These are phyloP conservation scores for Penicillium sp. DNA, from an alignment of 2,329 filamentous ascomycete genomes.

Conservation along the genomic window DNA sequence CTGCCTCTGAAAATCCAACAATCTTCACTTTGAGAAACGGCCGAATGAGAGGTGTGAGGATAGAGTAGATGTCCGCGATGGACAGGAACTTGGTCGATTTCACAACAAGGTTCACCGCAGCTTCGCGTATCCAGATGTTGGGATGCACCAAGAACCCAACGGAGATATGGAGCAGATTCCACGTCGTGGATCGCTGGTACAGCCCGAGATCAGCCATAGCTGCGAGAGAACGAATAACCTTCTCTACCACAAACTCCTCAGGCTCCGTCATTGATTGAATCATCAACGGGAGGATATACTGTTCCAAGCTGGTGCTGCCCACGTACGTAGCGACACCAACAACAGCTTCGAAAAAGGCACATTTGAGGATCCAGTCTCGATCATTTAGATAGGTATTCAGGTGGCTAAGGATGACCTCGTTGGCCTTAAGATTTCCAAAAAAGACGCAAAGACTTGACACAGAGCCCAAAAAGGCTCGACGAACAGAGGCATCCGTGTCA, in stretches of 20 bases:
- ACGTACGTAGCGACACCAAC: slow-evolving; percentile 90
- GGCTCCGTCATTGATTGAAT: slow-evolving; percentile 88
- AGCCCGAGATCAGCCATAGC: slow-evolving; percentile 85
- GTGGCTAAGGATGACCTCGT: slow-evolving; percentile 94
- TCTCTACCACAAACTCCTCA: slow-evolving; percentile 91
- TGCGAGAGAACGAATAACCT: slow-evolving; percentile 80
- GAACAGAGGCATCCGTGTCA: slow-evolving; percentile 79
- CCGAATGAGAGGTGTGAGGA: slow-evolving; percentile 73
- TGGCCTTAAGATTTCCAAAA: slow-evolving; percentile 85
- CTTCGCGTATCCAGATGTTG: slow-evolving; percentile 91
- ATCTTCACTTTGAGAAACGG: slow-evolving; percentile 77
- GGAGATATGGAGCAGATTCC: slow-evolving; percentile 82
- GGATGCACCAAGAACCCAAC: slow-evolving; percentile 88
- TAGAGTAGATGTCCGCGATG: slow-evolving; percentile 75
- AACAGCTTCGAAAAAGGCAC: slow-evolving; percentile 92
- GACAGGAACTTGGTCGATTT: slow-evolving; percentile 73
- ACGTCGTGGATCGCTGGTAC: slow-evolving; percentile 77
- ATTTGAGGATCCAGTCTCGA: slow-evolving; percentile 92
- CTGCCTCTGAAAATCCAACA: slow-evolving; percentile 66
- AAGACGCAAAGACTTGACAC: slow-evolving; percentile 92
- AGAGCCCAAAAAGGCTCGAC: slow-evolving; percentile 84
- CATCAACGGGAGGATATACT: slow-evolving; percentile 95
- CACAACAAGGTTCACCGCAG: slow-evolving; percentile 78
- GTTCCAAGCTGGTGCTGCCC: slow-evolving; percentile 83
- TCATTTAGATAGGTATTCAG: slow-evolving; percentile 97